Evolutionary conservation across 306 rosid genomes (phyloP).

Genomic region (barrel medic (Medicago truncatula)): DNA sequence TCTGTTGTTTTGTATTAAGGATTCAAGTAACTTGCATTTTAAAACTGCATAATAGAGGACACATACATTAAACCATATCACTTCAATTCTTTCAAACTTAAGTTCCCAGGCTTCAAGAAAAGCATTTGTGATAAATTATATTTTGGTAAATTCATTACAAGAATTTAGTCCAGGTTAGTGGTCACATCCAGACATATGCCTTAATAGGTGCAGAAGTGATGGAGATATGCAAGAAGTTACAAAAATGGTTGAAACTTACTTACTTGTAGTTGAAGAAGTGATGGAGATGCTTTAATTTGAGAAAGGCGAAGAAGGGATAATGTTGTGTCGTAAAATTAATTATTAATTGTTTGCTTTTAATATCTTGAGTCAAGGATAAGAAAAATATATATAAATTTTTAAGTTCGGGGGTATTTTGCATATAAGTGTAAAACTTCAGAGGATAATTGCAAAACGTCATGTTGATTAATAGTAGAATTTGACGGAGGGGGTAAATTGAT

Average conservation of each 20-base stretch:
- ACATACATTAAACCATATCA: constrained; percentile 19
- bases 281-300: constrained; percentile 60
- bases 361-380: no score
- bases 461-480: no score
- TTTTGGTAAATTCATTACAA: constrained; percentile 15
- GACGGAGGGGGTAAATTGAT: no score
- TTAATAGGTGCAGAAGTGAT: constrained; percentile 82
- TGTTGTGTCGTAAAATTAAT: constrained; percentile 38
- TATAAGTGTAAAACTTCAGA: no score
- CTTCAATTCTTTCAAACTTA: not conserved
- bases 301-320: constrained; percentile 60
- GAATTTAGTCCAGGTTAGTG: constrained; percentile 20
- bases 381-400: no score
- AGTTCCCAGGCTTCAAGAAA: not conserved
- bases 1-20: constrained; percentile 58
- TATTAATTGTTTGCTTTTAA: no score
- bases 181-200: constrained; percentile 47
- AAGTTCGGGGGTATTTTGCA: no score
- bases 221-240: constrained; percentile 26
- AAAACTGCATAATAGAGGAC: constrained; percentile 63
- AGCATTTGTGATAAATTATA: constrained; percentile 15
- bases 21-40: constrained; percentile 73
- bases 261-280: no score
- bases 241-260: constrained; percentile 14
- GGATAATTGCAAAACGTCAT: no score